A percentile compares a stretch with the other conserved stretches of the same genome.
phyloP scores from a whole-genome alignment of 2,329 filamentous ascomycete species.

The Sarocladium kiliense region DNA sequence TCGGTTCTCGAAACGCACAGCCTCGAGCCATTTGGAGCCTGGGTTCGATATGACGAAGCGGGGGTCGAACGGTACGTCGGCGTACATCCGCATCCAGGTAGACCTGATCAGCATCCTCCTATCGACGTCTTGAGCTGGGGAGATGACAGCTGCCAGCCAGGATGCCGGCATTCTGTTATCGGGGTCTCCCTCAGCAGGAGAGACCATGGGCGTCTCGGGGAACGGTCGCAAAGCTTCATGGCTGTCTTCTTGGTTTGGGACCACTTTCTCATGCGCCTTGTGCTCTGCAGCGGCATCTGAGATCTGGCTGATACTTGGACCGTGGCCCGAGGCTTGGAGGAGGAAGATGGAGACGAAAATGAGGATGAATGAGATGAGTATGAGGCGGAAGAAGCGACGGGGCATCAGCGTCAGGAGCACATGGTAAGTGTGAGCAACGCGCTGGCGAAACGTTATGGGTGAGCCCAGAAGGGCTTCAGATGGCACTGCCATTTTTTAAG shows the following conservation, averaged over 20 bases:
- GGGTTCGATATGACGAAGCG: constrained; percentile 28
- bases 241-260: background rate
- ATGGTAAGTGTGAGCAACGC: background rate
- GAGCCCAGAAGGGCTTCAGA: background rate
- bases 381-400: background rate
- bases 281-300: background rate
- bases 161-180: constrained; percentile 11
- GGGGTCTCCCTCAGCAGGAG: background rate
- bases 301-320: background rate
- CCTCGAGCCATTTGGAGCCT: constrained; percentile 18
- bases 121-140: constrained; percentile 21
- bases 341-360: background rate
- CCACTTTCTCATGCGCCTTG: background rate
- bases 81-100: constrained; percentile 26
- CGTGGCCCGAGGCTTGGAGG: background rate
- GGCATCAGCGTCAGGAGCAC: background rate
- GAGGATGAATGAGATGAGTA: background rate
- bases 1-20: constrained; percentile 23
- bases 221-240: background rate
- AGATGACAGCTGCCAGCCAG: constrained; percentile 25
- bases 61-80: constrained; percentile 22
- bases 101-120: constrained; percentile 24
- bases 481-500: background rate
- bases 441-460: background rate
- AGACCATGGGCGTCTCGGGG: background rate